Conservation (phyloP, 139 green algal genomes). For the Gonium pectorale region DNA sequence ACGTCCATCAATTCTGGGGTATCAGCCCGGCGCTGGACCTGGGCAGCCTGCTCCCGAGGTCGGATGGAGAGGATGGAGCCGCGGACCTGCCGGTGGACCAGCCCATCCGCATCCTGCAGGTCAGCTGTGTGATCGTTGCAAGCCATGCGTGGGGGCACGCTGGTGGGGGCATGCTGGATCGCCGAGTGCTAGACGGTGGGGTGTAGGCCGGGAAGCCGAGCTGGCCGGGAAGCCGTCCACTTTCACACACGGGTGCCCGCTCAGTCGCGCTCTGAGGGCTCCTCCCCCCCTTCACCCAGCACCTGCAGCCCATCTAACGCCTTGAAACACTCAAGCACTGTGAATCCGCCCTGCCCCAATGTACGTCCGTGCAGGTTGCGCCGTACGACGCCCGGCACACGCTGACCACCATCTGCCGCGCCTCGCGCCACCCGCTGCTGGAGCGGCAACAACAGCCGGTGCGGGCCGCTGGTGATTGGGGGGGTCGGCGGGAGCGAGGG, state of each 20-base stretch:
- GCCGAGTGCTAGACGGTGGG: too few relatives aligned
- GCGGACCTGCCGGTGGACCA: constrained; percentile 1
- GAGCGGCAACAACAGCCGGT: constrained; percentile 16
- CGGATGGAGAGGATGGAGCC: background rate
- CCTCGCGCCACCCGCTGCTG: constrained; percentile 20
- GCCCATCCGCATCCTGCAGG: constrained; percentile 27
- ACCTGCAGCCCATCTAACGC: too few relatives aligned
- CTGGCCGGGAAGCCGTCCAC: too few relatives aligned
- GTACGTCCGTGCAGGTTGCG: constrained; percentile 68
- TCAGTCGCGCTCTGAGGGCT: too few relatives aligned
- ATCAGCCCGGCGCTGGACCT: constrained; percentile 56
- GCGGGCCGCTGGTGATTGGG: background rate
- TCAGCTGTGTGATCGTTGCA: background rate
- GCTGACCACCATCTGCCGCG: constrained; percentile 56
- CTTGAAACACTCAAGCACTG: too few relatives aligned
- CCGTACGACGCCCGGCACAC: constrained; percentile 77
- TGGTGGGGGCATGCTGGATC: too few relatives aligned
- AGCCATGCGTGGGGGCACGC: too few relatives aligned
- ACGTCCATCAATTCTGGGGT: constrained; percentile 78
- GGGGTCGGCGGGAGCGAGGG: too few relatives aligned
- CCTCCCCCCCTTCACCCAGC: too few relatives aligned
- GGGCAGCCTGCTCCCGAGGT: background rate
- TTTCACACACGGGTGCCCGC: too few relatives aligned
- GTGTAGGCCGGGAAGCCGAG: too few relatives aligned
- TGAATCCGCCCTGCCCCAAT: too few relatives aligned